phyloP scores from a whole-genome alignment of 2,329 filamentous ascomycete genomes.

The Aspergillus niger region DNA sequence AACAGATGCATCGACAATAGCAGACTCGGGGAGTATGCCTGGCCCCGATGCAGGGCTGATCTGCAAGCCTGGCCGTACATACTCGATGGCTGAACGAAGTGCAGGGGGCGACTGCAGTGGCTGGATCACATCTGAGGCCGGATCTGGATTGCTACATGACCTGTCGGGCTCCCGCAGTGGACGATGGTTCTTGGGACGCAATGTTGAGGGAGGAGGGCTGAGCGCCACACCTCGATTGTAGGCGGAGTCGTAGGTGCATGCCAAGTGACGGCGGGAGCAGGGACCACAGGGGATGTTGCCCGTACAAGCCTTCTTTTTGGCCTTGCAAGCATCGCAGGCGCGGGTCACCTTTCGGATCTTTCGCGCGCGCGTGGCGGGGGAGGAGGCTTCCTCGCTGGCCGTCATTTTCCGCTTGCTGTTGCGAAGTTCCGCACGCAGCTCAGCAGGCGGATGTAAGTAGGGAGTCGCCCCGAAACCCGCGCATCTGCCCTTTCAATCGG shows the following conservation, averaged over 20 bases:
- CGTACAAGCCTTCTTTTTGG: conserved; percentile 29
- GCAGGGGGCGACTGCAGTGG: neutral
- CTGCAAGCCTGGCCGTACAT: neutral
- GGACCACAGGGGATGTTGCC: conserved; percentile 26
- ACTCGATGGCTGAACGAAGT: neutral
- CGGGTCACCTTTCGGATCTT: conserved; percentile 29
- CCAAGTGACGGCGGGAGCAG: conserved; percentile 18
- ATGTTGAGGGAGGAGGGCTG: conserved; percentile 20
- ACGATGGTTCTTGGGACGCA: neutral
- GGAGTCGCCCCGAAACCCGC: too few species aligned
- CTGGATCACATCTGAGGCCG: neutral
- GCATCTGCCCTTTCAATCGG: too few species aligned
- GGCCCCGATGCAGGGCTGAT: conserved; percentile 1
- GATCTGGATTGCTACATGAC: neutral
- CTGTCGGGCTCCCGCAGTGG: too few species aligned
- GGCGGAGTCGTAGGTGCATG: conserved; percentile 25
- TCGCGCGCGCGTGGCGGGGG: conserved; percentile 8
- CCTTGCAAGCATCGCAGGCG: conserved; percentile 28
- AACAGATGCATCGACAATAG: neutral
- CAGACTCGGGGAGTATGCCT: neutral
- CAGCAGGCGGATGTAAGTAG: too few species aligned
- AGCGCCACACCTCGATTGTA: conserved; percentile 27
- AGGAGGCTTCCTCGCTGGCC: neutral
- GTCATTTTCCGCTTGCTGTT: neutral
- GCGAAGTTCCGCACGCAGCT: too few species aligned